Conservation (phyloP, 2,329 filamentous ascomycete species). For the Curvularia verruculosa region DNA sequence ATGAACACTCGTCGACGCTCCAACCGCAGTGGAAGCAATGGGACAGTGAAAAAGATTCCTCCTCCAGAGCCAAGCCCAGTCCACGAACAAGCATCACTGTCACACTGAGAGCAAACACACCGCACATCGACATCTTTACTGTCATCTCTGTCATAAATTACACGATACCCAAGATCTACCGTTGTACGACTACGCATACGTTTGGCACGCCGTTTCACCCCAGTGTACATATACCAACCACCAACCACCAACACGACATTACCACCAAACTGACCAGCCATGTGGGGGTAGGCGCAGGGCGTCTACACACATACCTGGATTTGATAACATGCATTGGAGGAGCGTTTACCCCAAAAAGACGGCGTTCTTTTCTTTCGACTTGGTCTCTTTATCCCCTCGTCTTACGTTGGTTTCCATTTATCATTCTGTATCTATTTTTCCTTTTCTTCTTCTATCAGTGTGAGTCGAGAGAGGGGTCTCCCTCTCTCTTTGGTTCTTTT, state of each 20-base stretch:
- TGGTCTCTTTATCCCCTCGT: neutral
- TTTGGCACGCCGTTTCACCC: constrained; percentile 17
- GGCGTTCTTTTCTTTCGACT: constrained; percentile 10
- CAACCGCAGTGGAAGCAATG: constrained; percentile 56
- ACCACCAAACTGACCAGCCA: constrained; percentile 6
- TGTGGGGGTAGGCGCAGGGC: constrained; percentile 16
- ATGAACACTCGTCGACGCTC: constrained; percentile 47
- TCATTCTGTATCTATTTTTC: constrained; percentile 1
- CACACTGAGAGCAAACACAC: constrained; percentile 14
- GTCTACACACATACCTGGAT: constrained; percentile 17
- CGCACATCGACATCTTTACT: constrained; percentile 19
- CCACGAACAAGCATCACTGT: constrained; percentile 9
- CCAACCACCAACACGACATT: constrained; percentile 11
- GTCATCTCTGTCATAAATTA: constrained; percentile 20
- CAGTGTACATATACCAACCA: constrained; percentile 25
- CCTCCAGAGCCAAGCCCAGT: constrained; percentile 28
- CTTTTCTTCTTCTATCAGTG: neutral
- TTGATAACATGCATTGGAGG: constrained; percentile 17
- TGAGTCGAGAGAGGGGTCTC: neutral
- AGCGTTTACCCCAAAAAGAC: constrained; percentile 15
- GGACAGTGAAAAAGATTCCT: constrained; percentile 57
- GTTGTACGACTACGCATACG: constrained; percentile 28
- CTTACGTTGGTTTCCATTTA: neutral
- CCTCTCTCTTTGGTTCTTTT: neutral
- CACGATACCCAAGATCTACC: constrained; percentile 21